Evolutionary conservation across 768 basidiomycete species (phyloP), one percentile per base, ranked within the genome.

Genomic region (Rhodotorula taiwanensis): DNA sequence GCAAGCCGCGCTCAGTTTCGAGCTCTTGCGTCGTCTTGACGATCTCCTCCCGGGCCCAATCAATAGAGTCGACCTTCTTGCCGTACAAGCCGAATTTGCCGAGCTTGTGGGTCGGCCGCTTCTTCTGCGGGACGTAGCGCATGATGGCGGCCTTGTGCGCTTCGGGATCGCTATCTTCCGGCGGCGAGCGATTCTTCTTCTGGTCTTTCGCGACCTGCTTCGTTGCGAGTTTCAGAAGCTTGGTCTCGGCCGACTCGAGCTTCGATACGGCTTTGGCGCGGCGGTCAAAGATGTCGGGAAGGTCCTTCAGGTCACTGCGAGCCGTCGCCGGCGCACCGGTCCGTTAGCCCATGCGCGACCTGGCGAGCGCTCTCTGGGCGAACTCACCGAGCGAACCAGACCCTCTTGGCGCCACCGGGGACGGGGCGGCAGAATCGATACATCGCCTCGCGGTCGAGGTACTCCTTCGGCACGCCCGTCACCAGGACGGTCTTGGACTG

Each of bases 401-500:
- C 84, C 67, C 84, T 83, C 73, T 84, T 85, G 13, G 93, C 87
- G 21, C 93, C 93, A 14, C 93, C 93, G 0, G 95, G 94, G 4
- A 97, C 80, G 60, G 83, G 81, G n/a, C 82, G 81, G 50, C 64
- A 65, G 58, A 70, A 65, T 7, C 51, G 49, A 36, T 27, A 47
- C 16, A 94, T 76, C 52, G 82, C 79, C 47, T 75, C 77, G 31
- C 94, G 79, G 43, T 84, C 84, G 56, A 97, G 82, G 72, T 85
- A 91, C 52, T 83, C 81, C 36, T 79, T 77, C 10, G 92, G 91
- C 8, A 98, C 86, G 48, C 92, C 92, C 7, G 90, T 92, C 64
- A 98, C 80, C 48, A 98, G 84, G 28, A 98, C 80, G 6, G 94
- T 93, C 69, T 84, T 88, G 11, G 94, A 91, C 75, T 92, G 90